These are phyloP conservation scores for Brassica nigra DNA, from an alignment of 345 rosid genomes.

Conservation along the genomic window DNA sequence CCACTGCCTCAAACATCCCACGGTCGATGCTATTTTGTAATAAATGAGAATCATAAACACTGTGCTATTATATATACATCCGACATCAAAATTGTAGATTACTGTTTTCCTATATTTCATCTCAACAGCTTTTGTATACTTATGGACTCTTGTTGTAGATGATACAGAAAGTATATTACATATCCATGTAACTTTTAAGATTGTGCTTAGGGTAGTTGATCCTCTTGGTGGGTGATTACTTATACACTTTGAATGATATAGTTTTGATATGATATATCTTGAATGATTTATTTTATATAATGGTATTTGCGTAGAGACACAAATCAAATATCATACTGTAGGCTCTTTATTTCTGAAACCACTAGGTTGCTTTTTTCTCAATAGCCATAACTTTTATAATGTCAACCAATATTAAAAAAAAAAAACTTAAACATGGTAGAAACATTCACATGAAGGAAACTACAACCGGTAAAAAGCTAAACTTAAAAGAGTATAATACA, in stretches of 20 bases:
- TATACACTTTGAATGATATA: not conserved
- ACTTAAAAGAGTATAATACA: not conserved
- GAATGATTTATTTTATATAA: not conserved
- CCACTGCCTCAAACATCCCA: slow-evolving; percentile 44
- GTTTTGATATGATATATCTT: not conserved
- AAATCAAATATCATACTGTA: not conserved
- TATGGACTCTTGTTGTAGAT: not conserved
- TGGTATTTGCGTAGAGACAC: not conserved
- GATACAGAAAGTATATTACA: not conserved
- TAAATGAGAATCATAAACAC: slow-evolving; percentile 30
- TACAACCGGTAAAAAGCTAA: not conserved
- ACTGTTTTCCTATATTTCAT: not conserved
- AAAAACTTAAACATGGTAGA: not conserved
- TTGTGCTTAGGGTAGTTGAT: not conserved
- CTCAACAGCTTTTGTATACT: slow-evolving; percentile 10
- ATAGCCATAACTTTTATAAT: not conserved
- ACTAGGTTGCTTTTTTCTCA: not conserved
- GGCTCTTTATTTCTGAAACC: not conserved
- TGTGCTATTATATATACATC: slow-evolving; percentile 21
- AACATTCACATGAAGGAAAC: not conserved
- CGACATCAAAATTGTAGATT: slow-evolving; percentile 15
- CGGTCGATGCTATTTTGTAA: slow-evolving; percentile 37
- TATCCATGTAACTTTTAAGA: not conserved
- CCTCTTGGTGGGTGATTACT: not conserved
- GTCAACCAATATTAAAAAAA: not conserved